These are phyloP conservation scores for Arthroderma sp. DNA, from an alignment of 2,329 filamentous ascomycete species.

Conservation along the genomic window DNA sequence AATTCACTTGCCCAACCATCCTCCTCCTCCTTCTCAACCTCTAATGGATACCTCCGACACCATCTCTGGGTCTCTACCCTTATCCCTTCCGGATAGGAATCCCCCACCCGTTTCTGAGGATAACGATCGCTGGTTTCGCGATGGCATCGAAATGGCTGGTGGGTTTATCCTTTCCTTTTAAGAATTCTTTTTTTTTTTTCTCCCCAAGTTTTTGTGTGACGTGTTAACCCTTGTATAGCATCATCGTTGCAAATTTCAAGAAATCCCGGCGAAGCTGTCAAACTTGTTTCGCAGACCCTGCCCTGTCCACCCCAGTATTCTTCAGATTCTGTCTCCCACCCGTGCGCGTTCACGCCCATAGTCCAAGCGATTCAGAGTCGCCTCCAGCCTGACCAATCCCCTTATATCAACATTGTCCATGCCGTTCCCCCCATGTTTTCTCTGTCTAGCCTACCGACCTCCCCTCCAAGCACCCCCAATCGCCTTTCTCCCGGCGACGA, in stretches of 20 bases:
- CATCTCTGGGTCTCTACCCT: too few relatives aligned
- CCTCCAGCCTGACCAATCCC: constrained; percentile 37
- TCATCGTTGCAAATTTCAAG: constrained; percentile 28
- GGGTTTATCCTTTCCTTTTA: constrained; percentile 11
- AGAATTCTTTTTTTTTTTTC: neutral
- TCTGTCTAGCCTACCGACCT: constrained; percentile 47
- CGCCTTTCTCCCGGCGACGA: constrained; percentile 38
- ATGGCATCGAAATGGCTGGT: constrained; percentile 25
- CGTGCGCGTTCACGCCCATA: constrained; percentile 38
- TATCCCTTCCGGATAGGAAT: constrained; percentile 15
- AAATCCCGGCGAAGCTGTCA: constrained; percentile 30
- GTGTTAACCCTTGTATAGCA: constrained; percentile 13
- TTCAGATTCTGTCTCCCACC: constrained; percentile 4
- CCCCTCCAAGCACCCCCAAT: constrained; percentile 47
- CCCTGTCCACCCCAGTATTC: constrained; percentile 39
- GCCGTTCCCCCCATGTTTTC: constrained; percentile 50
- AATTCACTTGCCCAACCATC: neutral
- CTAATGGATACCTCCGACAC: neutral
- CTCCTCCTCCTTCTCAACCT: neutral
- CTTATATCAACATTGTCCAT: constrained; percentile 52
- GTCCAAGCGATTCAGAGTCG: constrained; percentile 43
- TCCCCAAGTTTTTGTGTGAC: neutral
- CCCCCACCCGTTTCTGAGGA: constrained; percentile 23
- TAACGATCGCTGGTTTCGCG: constrained; percentile 24
- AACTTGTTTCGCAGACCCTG: constrained; percentile 47